Evolutionary conservation across 805 yeast species (phyloP), one percentile per base, ranked within the genome.

Genomic region (Yarrowia bubula): DNA sequence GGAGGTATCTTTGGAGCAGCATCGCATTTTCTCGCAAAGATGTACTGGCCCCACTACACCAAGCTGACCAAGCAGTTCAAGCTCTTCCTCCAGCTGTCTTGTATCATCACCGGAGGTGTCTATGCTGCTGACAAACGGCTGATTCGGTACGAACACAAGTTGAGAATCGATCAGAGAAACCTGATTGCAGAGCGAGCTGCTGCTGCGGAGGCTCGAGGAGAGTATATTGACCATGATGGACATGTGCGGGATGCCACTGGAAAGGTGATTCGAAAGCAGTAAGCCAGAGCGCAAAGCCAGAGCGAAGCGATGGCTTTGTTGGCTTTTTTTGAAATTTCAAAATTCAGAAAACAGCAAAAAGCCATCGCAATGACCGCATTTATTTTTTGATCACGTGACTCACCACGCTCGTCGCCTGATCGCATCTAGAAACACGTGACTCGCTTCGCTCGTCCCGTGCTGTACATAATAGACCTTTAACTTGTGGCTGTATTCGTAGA

Each of bases 81-180:
- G 51, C 51, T 58, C 22, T 61, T 61, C 39, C n/a, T 61, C 15
- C 65, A 47, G 57, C 44, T 61, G 14, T 47, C 65, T 4, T 48
- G 55, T 17, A 17, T 61, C 47, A 39, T 46, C 22, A 48, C 57
- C 7, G 65, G 65, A 15, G 65, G 57, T 15, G 57, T 61, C n/a
- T 61, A 47, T 14, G 46, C 47, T 9, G 65, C 65, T 3, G 65
- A 61, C 32, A 61, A 61, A 38, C 65, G 65, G 13, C 39, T 61
- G n/a, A 48, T 61, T 33, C 57, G 57, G 17, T 61, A 61, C 39
- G 65, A 61, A 48, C 65, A 61, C 44, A 61, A 61, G 18, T 47
- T 61, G 46, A 28, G 65, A 47, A 31, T 39, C 3, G 57, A 61
- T 32, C 57, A 61, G 48, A 44, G 46, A 11, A 31, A 15, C 13